Evolutionary conservation across 169 alveolate genomes (phyloP).

Genomic region (Eimeria acervulina): DNA sequence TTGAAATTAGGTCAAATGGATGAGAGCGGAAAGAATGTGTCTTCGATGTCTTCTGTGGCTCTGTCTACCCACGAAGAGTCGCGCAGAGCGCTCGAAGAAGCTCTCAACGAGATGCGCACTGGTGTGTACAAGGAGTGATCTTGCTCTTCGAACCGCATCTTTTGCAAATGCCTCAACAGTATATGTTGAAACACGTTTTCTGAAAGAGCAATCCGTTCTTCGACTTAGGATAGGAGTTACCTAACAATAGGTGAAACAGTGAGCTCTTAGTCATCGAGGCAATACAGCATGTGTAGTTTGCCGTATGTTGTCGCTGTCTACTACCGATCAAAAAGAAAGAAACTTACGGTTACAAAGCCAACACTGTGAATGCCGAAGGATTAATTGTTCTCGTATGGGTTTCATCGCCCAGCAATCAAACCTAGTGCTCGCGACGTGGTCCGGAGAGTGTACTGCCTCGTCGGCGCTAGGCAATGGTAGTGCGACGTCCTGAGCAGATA

Average conservation of each 20-base stretch:
- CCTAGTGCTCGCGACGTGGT: neutral
- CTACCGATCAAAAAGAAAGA: neutral
- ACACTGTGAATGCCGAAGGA: neutral
- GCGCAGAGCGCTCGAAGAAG: constrained; percentile 76
- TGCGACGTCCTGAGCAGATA: neutral
- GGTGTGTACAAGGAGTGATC: constrained; percentile 31
- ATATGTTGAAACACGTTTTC: neutral
- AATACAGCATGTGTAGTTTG: neutral
- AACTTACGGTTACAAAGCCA: neutral
- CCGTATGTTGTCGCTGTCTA: neutral
- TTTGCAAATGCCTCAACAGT: constrained; percentile 28
- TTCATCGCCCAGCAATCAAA: neutral
- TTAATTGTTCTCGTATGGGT: neutral
- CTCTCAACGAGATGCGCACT: constrained; percentile 64
- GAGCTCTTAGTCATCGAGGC: neutral
- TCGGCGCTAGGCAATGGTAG: neutral
- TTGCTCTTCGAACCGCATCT: neutral
- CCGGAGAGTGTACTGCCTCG: neutral
- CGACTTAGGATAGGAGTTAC: neutral
- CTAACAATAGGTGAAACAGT: neutral
- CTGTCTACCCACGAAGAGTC: constrained; percentile 67
- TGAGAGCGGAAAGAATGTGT: constrained; percentile 68
- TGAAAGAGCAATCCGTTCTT: neutral
- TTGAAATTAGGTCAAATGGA: constrained; percentile 54
- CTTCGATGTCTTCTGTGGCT: constrained; percentile 67